These are phyloP conservation scores for Phytopythium litorale DNA, from an alignment of 352 stramenopile species.

Conservation along the genomic window DNA sequence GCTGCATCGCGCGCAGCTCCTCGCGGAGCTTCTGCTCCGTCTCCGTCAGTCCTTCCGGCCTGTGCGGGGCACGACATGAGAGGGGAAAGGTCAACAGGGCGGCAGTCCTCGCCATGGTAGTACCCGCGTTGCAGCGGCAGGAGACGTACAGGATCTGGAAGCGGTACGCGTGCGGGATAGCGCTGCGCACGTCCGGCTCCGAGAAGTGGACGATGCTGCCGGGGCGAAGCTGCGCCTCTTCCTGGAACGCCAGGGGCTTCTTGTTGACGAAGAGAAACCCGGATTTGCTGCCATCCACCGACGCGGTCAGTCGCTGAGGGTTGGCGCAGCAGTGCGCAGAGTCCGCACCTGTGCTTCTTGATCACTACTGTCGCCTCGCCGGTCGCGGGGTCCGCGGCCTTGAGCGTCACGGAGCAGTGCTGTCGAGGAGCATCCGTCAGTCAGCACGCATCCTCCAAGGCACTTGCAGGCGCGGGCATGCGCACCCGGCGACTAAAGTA, in stretches of 20 bases:
- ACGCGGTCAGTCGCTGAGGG: not conserved
- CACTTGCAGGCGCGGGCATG: not conserved
- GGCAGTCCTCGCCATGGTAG: not conserved
- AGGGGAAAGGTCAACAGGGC: not conserved
- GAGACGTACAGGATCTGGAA: slow-evolving; percentile 60
- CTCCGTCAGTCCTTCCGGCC: slow-evolving; percentile 20
- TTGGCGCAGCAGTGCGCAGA: no score
- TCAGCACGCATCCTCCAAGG: not conserved
- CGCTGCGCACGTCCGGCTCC: slow-evolving; percentile 19
- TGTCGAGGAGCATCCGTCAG: not conserved
- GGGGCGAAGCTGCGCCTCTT: slow-evolving; percentile 18
- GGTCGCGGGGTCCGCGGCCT: not conserved
- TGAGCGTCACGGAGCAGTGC: not conserved
- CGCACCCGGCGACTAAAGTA: slow-evolving; percentile 57
- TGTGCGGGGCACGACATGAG: not conserved
- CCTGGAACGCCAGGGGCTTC: slow-evolving; percentile 25
- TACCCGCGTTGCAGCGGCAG: not conserved
- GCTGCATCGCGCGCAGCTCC: slow-evolving; percentile 17
- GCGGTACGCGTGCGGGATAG: slow-evolving; percentile 27
- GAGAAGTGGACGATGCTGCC: slow-evolving; percentile 55
- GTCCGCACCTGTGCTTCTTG: not conserved
- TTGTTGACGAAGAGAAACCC: slow-evolving; percentile 47
- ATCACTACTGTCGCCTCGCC: not conserved
- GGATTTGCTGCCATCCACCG: slow-evolving; percentile 29
- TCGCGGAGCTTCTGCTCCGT: slow-evolving; percentile 17